Evolutionary conservation across 2,329 filamentous ascomycete species (phyloP).

Genomic region (Cladophialophora exuberans): DNA sequence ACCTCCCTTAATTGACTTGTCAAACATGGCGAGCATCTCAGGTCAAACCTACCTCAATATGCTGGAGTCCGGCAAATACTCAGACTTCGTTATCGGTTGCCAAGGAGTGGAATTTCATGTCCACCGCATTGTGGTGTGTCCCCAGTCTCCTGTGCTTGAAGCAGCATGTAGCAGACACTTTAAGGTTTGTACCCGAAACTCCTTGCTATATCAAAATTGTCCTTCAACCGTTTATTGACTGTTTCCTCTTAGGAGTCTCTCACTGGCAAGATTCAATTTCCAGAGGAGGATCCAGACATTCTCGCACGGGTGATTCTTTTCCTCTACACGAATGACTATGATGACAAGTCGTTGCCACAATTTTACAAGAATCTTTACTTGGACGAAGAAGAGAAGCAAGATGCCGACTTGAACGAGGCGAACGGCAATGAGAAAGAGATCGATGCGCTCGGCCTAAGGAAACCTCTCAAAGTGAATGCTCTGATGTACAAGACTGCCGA

Average conservation of each 20-base stretch:
- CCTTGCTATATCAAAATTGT: too few relatives aligned
- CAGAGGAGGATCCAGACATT: conserved; percentile 14
- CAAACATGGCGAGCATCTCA: neutral
- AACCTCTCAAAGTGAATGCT: conserved; percentile 10
- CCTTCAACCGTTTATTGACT: too few relatives aligned
- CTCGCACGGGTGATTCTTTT: conserved; percentile 17
- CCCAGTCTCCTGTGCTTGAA: conserved; percentile 31
- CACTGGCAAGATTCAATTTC: conserved; percentile 15
- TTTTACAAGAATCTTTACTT: conserved; percentile 1
- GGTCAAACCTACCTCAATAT: neutral
- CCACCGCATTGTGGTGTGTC: conserved; percentile 34
- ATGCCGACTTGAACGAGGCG: too few relatives aligned
- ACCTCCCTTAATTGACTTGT: neutral
- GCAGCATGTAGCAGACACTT: conserved; percentile 32
- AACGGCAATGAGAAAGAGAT: too few relatives aligned
- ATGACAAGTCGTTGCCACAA: neutral
- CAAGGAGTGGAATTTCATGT: conserved; percentile 33
- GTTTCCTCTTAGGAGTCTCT: conserved; percentile 6
- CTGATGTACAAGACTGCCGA: conserved; percentile 20
- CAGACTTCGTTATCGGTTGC: conserved; percentile 26
- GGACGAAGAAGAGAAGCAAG: neutral
- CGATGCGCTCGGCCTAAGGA: neutral
- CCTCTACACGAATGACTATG: conserved; percentile 19
- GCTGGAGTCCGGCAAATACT: conserved; percentile 9
- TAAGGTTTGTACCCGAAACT: conserved; percentile 35